Evolutionary conservation across 352 stramenopile genomes (phyloP).

Genomic region (Thraustochytrium striatum): DNA sequence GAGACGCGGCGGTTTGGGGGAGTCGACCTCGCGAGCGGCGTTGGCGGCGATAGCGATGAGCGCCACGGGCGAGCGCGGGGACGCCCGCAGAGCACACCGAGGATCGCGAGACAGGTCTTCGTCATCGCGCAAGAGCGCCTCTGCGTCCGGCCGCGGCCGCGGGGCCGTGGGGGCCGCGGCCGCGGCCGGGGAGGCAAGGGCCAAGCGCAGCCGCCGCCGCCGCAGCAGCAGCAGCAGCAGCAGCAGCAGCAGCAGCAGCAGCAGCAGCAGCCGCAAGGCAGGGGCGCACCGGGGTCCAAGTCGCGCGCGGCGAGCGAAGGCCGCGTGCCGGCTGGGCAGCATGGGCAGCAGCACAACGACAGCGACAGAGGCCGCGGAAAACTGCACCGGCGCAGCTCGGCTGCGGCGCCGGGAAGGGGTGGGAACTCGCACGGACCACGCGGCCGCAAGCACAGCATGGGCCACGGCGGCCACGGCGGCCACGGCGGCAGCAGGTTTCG

Average conservation of each 20-base stretch:
- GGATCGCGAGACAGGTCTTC: neutral
- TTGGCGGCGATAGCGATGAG: neutral
- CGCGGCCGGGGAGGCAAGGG: neutral
- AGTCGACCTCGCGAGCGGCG: neutral
- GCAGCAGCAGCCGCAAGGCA: too few species aligned
- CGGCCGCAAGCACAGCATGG: too few species aligned
- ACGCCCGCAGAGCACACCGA: neutral
- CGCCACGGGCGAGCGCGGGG: neutral
- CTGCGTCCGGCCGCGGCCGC: neutral
- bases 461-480: too few species aligned
- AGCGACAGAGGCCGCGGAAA: too few species aligned
- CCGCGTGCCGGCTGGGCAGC: too few species aligned
- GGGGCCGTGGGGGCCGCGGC: neutral
- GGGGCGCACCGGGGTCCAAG: too few species aligned
- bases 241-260: neutral
- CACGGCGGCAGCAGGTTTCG: too few species aligned
- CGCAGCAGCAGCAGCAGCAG: neutral
- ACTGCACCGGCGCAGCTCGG: too few species aligned
- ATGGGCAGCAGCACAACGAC: too few species aligned
- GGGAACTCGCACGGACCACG: too few species aligned
- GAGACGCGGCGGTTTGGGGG: neutral
- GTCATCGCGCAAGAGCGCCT: neutral
- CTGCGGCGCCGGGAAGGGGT: too few species aligned
- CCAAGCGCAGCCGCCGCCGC: neutral
- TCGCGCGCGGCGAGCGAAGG: too few species aligned